Evolutionary conservation across 371 early-diverging fungal species (phyloP).

Genomic region (Furculomyces boomerangus): DNA sequence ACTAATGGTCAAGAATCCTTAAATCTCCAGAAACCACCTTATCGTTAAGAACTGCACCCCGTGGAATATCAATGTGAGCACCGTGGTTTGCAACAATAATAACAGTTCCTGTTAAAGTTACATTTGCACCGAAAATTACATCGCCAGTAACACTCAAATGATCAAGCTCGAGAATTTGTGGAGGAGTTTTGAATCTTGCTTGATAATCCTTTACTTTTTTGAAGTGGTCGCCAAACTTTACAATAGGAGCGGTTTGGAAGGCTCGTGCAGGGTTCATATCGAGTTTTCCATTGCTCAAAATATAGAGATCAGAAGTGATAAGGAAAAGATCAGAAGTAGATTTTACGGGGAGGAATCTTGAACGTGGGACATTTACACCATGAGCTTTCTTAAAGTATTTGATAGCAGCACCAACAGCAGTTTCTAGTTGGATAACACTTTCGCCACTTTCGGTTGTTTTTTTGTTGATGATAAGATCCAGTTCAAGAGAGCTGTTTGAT

Average conservation of each 20-base stretch:
- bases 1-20: slow-evolving; percentile 63
- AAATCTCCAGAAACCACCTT: slow-evolving; percentile 96
- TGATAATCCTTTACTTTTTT: slow-evolving; percentile 75
- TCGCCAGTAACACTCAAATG: slow-evolving; percentile 97
- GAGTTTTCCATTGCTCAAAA: slow-evolving; percentile 83
- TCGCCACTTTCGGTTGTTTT: slow-evolving; percentile 80
- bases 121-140: slow-evolving; percentile 91
- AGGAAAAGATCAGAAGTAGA: slow-evolving; percentile 96
- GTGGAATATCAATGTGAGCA: slow-evolving; percentile 92
- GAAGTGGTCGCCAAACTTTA: slow-evolving; percentile 97
- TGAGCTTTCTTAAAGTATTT: slow-evolving; percentile 94
- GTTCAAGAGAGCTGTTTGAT: slow-evolving; percentile 55
- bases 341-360: slow-evolving; percentile 98
- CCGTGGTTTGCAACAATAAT: slow-evolving; percentile 98
- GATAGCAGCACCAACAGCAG: slow-evolving; percentile 99
- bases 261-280: slow-evolving; percentile 80
- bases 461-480: slow-evolving; percentile 97
- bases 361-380: slow-evolving; percentile 96
- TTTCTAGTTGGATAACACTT: slow-evolving; percentile 97
- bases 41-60: slow-evolving; percentile 93
- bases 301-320: slow-evolving; percentile 90
- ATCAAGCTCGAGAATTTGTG: slow-evolving; percentile 95
- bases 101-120: slow-evolving; percentile 90
- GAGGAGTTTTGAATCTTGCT: slow-evolving; percentile 80
- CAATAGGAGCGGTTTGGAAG: slow-evolving; percentile 83